Evolutionary conservation across 805 yeast genomes (phyloP).

Genomic region (Ogataea haglerorum): DNA sequence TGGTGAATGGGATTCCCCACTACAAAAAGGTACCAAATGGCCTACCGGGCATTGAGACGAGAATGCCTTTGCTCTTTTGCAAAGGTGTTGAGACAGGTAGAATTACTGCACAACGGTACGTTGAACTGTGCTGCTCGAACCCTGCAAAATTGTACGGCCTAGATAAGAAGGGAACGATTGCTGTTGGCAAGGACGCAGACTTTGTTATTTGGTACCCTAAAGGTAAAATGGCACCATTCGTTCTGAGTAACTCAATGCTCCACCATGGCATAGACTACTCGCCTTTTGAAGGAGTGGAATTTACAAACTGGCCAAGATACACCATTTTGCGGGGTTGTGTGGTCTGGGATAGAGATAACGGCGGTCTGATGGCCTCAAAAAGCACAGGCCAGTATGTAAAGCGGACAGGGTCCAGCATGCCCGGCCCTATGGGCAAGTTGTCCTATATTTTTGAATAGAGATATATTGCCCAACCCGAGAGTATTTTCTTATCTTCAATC

Average conservation of each 20-base stretch:
- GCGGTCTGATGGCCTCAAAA: constrained; percentile 15
- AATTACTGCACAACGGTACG: constrained; percentile 40
- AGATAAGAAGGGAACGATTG: constrained; percentile 39
- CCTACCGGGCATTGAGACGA: constrained; percentile 46
- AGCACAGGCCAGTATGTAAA: constrained; percentile 28
- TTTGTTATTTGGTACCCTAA: constrained; percentile 46
- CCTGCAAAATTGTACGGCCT: constrained; percentile 47
- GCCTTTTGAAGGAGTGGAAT: constrained; percentile 38
- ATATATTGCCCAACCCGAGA: not conserved
- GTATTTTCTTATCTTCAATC: not conserved
- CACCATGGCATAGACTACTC: constrained; percentile 39
- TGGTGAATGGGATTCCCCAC: constrained; percentile 38
- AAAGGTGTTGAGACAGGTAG: constrained; percentile 42
- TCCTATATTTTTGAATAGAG: constrained; percentile 21
- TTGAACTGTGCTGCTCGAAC: constrained; percentile 43
- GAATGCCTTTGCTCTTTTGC: constrained; percentile 42
- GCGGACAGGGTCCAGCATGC: constrained; percentile 26
- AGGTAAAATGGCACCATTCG: constrained; percentile 27
- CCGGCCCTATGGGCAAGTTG: constrained; percentile 22
- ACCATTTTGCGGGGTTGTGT: constrained; percentile 39
- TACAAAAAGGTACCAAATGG: constrained; percentile 47
- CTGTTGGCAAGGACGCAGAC: constrained; percentile 49
- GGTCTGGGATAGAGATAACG: constrained; percentile 32
- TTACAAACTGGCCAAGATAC: constrained; percentile 46
- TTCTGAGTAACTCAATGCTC: constrained; percentile 30